Evolutionary conservation across 345 rosid species (phyloP).

Genomic region (Corchorus capsularis): DNA sequence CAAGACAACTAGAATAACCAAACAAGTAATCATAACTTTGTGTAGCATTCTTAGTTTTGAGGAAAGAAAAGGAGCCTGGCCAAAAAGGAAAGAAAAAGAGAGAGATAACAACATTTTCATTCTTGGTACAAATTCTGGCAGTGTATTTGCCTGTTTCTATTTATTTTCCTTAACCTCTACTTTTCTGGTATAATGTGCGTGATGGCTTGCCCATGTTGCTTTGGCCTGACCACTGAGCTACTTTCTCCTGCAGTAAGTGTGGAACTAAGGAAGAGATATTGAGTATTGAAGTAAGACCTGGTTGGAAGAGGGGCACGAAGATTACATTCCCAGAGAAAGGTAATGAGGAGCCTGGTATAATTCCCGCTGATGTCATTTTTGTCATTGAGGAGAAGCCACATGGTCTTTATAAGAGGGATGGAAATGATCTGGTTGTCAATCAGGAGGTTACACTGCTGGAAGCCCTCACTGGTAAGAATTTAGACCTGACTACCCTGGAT

Average conservation of each 20-base stretch:
- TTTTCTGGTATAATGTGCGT: conserved; percentile 6
- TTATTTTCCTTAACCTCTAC: not conserved
- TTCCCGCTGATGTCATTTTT: conserved; percentile 80
- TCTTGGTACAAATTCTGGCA: not conserved
- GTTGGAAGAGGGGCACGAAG: conserved; percentile 98
- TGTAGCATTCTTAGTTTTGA: not conserved
- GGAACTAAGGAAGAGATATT: conserved; percentile 70
- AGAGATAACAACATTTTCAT: not conserved
- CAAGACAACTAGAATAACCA: not conserved
- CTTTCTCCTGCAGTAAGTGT: conserved; percentile 51
- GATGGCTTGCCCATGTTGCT: conserved; percentile 14
- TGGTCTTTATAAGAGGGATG: conserved; percentile 73
- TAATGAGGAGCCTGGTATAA: conserved; percentile 74
- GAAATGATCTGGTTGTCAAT: conserved; percentile 70
- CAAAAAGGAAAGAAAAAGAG: not conserved
- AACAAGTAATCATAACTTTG: not conserved
- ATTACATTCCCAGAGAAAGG: conserved; percentile 90
- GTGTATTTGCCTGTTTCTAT: conserved; percentile 2
- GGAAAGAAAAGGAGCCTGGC: not conserved
- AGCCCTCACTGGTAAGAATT: conserved; percentile 80
- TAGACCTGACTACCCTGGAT: conserved; percentile 65
- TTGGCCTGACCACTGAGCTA: conserved; percentile 22
- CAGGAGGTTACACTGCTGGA: conserved; percentile 84
- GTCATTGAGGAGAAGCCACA: conserved; percentile 90
- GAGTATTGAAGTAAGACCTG: conserved; percentile 86